These are phyloP conservation scores for Gelatoporia subvermispora DNA, from an alignment of 768 basidiomycete genomes.

Conservation along the genomic window DNA sequence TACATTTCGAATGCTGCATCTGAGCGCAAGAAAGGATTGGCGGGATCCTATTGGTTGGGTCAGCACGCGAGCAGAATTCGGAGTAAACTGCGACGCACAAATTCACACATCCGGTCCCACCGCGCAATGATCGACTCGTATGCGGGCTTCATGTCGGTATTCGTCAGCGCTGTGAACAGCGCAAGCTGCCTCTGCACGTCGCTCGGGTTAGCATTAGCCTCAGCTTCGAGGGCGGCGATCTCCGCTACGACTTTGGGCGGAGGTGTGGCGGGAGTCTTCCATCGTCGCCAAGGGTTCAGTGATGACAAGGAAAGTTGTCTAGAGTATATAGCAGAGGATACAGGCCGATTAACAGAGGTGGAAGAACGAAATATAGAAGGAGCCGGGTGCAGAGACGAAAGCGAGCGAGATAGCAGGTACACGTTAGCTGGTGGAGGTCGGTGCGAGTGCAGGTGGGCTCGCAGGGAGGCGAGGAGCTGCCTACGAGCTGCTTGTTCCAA, in stretches of 20 bases:
- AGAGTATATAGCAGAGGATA: not conserved
- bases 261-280: constrained; percentile 41
- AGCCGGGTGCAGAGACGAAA: constrained; percentile 9
- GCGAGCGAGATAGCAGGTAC: constrained; percentile 14
- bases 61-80: constrained; percentile 3
- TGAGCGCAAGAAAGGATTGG: constrained; percentile 66
- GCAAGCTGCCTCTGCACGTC: constrained; percentile 67
- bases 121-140: constrained; percentile 70
- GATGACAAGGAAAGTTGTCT: constrained; percentile 26
- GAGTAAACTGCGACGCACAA: constrained; percentile 44
- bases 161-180: constrained; percentile 61
- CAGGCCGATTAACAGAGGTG: not conserved
- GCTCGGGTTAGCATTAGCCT: constrained; percentile 68
- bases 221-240: constrained; percentile 71
- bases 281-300: constrained; percentile 18
- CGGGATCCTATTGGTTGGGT: constrained; percentile 44
- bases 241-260: constrained; percentile 63
- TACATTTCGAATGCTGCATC: constrained; percentile 76
- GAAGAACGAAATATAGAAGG: not conserved
- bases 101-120: constrained; percentile 83
- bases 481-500: not conserved
- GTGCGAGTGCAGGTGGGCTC: constrained; percentile 25
- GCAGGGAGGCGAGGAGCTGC: constrained; percentile 35
- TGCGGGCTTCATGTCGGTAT: constrained; percentile 60
- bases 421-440: constrained; percentile 25